A percentile compares a stretch with the other conserved stretches of the same genome.
Conservation (phyloP, 345 rosid species). For the Brassica carinata region DNA sequence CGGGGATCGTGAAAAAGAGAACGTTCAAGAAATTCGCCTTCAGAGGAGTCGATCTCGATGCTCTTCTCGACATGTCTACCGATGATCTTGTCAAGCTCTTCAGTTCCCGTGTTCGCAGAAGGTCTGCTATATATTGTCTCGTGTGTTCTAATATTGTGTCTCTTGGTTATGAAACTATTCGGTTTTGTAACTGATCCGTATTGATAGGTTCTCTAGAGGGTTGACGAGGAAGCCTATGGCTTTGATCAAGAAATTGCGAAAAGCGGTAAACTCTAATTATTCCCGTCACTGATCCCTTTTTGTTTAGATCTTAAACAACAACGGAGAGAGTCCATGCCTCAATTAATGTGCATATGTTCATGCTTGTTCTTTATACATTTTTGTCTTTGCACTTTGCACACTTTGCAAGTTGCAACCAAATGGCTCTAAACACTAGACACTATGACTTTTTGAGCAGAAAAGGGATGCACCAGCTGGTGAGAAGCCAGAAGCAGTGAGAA, state of each 20-base stretch:
- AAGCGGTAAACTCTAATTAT: slow-evolving; percentile 44
- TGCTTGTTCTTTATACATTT: neutral
- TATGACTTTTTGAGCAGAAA: slow-evolving; percentile 46
- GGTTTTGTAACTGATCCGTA: neutral
- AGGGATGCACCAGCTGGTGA: slow-evolving; percentile 70
- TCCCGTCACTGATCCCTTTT: neutral
- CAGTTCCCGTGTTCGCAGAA: slow-evolving; percentile 63
- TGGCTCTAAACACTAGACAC: neutral
- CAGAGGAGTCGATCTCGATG: slow-evolving; percentile 70
- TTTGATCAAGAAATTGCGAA: slow-evolving; percentile 62
- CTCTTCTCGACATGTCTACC: slow-evolving; percentile 38
- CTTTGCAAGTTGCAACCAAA: neutral
- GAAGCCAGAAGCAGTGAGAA: slow-evolving; percentile 78
- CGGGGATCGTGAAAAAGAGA: slow-evolving; percentile 62
- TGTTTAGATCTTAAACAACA: neutral
- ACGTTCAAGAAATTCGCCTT: slow-evolving; percentile 77
- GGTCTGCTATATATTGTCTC: slow-evolving; percentile 33
- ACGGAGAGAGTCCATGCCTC: neutral
- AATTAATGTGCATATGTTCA: neutral
- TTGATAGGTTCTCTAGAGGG: slow-evolving; percentile 65
- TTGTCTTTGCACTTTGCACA: neutral
- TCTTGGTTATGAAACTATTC: neutral
- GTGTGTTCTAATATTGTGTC: neutral
- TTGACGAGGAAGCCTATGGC: slow-evolving; percentile 70
- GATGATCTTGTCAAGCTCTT: slow-evolving; percentile 77